Evolutionary conservation across 2,329 filamentous ascomycete species (phyloP), one percentile per base, ranked within the genome.

Genomic region (Ustilaginoidea virens): DNA sequence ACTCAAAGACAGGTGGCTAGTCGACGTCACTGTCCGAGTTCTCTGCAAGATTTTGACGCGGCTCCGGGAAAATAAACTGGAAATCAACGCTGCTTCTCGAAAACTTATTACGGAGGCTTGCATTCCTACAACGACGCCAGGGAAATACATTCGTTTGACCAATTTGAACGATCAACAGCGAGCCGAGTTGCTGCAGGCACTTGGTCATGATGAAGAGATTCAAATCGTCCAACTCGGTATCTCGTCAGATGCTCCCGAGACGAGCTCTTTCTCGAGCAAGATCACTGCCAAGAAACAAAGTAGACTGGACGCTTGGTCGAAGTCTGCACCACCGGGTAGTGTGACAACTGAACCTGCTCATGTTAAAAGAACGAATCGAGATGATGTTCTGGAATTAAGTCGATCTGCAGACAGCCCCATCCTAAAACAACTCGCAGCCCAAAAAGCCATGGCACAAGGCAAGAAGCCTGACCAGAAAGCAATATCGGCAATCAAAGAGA

Each of bases 1-100:
- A 33, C 65, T 98, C 4, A 79, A 87, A 37, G 90, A 98, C 49
- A 67, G 74, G 31, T 94, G 85, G 52, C 67, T 98, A 6, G 76
- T 90, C 20, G 74, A 69, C 34, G 82, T 82, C 22, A 76, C 87
- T 10, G 82, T 92, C 27, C 75, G 74, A 17, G 68, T 96, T 17
- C 70, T 94, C 18, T 73, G 75, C 41, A 92, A 92, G 49, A 74
- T 98, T 33, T 66, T 98, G 20, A 69, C 70, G 10, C 76, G 83
- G 14, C 61, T 98, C n/a, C 73, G 75, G 23, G 77, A 86, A 39
- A 77, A 81, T 28, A 66, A 70, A 30, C 73, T 93, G 40, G 72
- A 74, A 30, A 68, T 93, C 17, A 69, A 74, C 21, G 49, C 66
- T 10, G 61, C 61, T 4, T 64, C 75, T 3, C 58, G 69, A 17